Base-by-base conservation (phyloP, 1,139 yeast species). In the Debaryomycetaceae sp. region DNA sequence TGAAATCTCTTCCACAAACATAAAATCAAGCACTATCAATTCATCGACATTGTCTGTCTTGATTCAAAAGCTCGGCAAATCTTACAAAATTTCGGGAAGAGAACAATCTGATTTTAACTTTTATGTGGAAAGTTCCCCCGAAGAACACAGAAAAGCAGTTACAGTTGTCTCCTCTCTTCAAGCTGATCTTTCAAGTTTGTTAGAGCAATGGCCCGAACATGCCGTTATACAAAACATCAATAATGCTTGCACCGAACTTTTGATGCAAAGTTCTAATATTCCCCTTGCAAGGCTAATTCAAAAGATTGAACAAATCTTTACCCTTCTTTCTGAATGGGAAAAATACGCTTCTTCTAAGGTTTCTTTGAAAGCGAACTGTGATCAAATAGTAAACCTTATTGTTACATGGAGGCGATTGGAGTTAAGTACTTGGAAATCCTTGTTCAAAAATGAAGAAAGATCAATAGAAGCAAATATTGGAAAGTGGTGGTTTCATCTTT, bases 331-430 rank as follows among this genome's bases (percentile, higher is more conserved):
- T 17, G 98, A 92, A 59, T 94, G 98, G 98, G 94, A 92, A 58
- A 85, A 87, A 49, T 89, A 87, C 61, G 96, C 98, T 0, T 82
- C 91, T 31, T 72, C 80, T 3, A 83, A 85, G 38, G 92, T 86
- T 1, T 78, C 95, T 1, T 65, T 92, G 43, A 68, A 68, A 31
- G 53, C 53, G 0, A 75, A 77, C 39, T 76, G 82, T 46, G 81
- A 78, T 35, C 73, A 75, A 15, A 61, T 88, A 34, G 81, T 95
- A 0, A 55, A 63, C 1, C 65, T 89, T 42, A 87, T 94, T 50
- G 91, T 94, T 2, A 74, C 85, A 0, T 94, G 98, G 98, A 79
- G 99, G 65, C 79, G 81, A 50, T 62, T 91, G 35, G 99, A 94
- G 58, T 73, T 94, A 38, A 70, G 83, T 0, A 82, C 95, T 3